Conservation (phyloP, 768 basidiomycete genomes). For the Panaeolus papilionaceus region DNA sequence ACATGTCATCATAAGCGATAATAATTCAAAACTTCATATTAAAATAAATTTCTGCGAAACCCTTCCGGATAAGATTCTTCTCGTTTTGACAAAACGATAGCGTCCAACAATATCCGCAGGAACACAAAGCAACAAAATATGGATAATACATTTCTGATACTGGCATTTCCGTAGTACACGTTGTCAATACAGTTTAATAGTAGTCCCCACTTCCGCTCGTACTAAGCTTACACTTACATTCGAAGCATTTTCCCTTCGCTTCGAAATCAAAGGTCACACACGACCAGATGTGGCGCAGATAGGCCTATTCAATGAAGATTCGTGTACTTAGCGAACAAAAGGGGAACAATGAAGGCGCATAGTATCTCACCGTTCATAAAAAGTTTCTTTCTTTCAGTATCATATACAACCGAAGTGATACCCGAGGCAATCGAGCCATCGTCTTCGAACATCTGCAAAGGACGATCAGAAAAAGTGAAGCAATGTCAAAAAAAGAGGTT, state of each 20-base stretch:
- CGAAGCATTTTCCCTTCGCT: not conserved
- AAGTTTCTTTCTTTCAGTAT: slow-evolving; percentile 54
- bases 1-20: too few relatives aligned
- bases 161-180: too few relatives aligned
- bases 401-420: slow-evolving; percentile 62
- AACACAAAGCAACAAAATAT: too few relatives aligned
- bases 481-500: not conserved
- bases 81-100: too few relatives aligned
- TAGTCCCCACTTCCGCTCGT: too few relatives aligned
- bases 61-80: too few relatives aligned
- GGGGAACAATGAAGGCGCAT: not conserved
- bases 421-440: slow-evolving; percentile 62
- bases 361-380: slow-evolving; percentile 61
- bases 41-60: too few relatives aligned
- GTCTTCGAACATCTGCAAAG: slow-evolving; percentile 67
- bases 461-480: slow-evolving; percentile 15
- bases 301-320: slow-evolving; percentile 33
- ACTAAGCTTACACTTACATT: not conserved
- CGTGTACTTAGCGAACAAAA: not conserved
- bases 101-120: too few relatives aligned
- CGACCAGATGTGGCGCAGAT: slow-evolving; percentile 34
- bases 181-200: too few relatives aligned
- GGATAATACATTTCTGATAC: too few relatives aligned
- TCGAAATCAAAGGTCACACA: slow-evolving; percentile 35
- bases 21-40: too few relatives aligned